Base-by-base conservation (phyloP, 805 yeast genomes). In the Candida boidinii region DNA sequence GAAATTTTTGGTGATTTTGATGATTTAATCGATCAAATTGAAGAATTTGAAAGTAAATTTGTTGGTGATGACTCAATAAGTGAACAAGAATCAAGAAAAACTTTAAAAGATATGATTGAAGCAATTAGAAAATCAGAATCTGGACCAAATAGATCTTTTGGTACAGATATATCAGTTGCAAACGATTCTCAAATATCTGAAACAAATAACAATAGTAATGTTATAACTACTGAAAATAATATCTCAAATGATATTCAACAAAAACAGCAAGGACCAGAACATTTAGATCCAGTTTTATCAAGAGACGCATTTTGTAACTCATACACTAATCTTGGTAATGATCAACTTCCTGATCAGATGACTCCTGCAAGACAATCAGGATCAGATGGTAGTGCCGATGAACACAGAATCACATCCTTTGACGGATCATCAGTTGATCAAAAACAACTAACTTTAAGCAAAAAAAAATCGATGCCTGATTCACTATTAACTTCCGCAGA, bases 1-100 rank as follows among this genome's bases (percentile, higher is more conserved):
- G 68, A 66, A 26, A 64, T 76, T 5, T 68, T 58, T 39, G 58
- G 53, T 18, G 74, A 68, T 34, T 73, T 77, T 39, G 73, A 73
- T 26, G 69, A 66, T 9, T 56, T 88, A 33, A 55, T 71, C 7
- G 68, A 62, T 15, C 94, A 85, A 44, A 69, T 79, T 15, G 72
- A 66, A 16, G 76, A 73, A 28, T 83, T 79, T 43, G 83, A 74
- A 30, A 37, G 40, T 4, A 54, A 53, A n/a, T 58, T 47, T 30
- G 55, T 53, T 5, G 31, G 30, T 7, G 41, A 43, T 12, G 28
- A 29, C 6, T 19, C 21, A 19, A 6, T 36, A 7, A 26, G 29
- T 5, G 53, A 49, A 27, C 24, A 25, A 3, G 42, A 37, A 2
- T 29, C 37, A 4, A 43, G 51, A 34, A 12, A 28, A 1, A 27